Base-by-base conservation (phyloP, 129 eudicot species). In the Tagetes erecta region DNA sequence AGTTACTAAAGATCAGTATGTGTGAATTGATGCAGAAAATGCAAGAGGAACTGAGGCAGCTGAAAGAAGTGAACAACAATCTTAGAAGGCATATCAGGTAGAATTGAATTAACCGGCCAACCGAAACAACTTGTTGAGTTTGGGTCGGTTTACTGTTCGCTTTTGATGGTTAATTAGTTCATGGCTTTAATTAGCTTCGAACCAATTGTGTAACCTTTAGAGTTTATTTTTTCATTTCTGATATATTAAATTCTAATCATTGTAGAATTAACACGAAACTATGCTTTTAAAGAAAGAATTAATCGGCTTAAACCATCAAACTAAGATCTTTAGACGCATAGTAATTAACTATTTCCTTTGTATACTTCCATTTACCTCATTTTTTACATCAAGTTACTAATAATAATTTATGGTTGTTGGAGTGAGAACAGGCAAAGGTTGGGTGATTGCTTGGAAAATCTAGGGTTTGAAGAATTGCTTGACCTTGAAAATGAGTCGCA, bases 71-170 rank as follows among this genome's bases (percentile, higher is more conserved):
- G 74, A 91, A 91, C 81, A 83, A 79, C 75, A 86, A 86, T 64
- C 89, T 91, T 33, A 72, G 81, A 67, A 88, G 49, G 76, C 92
- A 86, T 66, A 91, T 91, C 8, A 88, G 96, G 97, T 91, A 72
- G 8, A 1, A 60, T 3, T 41, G 35, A 37, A 34, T 37, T 0
- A n/a, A 4, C n/a, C 11, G 14, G 9, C 11, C 52, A 11, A 10
- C 12, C 14, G 14, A 47, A 11, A 4, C 52, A 47, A 47, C 4
- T 47, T 8, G 13, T 4, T 47, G 10, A n/a, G 14, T 47, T 47
- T 44, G 8, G 49, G 9, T 10, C 8, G 8, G 6, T 8, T 44
- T 44, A 44, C 2, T 8, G 6, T 44, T 44, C 8, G 49, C 10
- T 44, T 44, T 44, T 44, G 49, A 8, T 44, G 49, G 49, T 44